These are phyloP conservation scores for Penicillium daleae DNA, from an alignment of 495 filamentous ascomycete species.

Conservation along the genomic window DNA sequence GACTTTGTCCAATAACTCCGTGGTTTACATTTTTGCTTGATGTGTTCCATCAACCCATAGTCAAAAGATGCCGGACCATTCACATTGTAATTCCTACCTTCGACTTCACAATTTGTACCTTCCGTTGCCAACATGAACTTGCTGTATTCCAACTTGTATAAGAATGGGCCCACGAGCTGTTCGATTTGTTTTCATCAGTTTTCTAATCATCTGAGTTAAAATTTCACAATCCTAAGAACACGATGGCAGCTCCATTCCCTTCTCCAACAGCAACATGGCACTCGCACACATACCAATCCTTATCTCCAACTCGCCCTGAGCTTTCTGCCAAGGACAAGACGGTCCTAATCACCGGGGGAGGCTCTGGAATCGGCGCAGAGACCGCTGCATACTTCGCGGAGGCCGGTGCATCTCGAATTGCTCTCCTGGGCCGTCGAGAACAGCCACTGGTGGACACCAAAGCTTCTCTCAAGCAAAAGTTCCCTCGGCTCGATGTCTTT, in stretches of 20 bases:
- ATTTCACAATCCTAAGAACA: constrained; percentile 5
- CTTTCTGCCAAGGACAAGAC: constrained; percentile 49
- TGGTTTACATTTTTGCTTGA: not conserved
- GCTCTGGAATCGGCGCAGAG: constrained; percentile 48
- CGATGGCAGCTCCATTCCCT: constrained; percentile 30
- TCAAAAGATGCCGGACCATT: not conserved
- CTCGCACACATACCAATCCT: constrained; percentile 44
- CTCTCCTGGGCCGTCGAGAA: constrained; percentile 41
- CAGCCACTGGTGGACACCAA: constrained; percentile 37
- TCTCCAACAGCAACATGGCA: constrained; percentile 36
- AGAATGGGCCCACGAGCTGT: not conserved
- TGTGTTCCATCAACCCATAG: not conserved
- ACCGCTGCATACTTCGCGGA: constrained; percentile 46
- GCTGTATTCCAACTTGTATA: not conserved
- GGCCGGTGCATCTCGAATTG: constrained; percentile 45
- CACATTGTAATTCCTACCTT: not conserved
- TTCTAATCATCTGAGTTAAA: not conserved
- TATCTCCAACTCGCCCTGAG: constrained; percentile 41
- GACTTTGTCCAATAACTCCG: not conserved
- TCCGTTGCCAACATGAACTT: not conserved
- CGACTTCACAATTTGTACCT: not conserved
- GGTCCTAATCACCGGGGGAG: constrained; percentile 53
- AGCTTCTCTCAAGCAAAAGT: constrained; percentile 30
- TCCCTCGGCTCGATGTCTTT: constrained; percentile 29
- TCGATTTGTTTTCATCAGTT: not conserved